A percentile compares a stretch with the other conserved stretches of the same genome.
These are phyloP conservation scores for Bryoglossum gracile DNA, from an alignment of 495 filamentous ascomycete species.

Conservation along the genomic window DNA sequence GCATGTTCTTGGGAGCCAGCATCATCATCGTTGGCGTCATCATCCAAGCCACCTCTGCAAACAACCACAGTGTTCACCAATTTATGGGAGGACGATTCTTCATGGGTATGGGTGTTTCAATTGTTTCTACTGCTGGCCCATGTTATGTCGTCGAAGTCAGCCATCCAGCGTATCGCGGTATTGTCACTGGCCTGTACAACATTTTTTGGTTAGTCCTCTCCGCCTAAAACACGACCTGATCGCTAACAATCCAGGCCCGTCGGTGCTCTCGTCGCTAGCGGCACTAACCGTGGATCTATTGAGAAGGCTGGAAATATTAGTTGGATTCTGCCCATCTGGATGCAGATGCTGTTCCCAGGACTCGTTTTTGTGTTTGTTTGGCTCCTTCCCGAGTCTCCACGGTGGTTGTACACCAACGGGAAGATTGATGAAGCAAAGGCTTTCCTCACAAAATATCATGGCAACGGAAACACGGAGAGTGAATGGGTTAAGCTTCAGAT, in stretches of 20 bases:
- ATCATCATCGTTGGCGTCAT: constrained; percentile 44
- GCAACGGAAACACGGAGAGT: constrained; percentile 27
- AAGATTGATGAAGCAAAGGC: constrained; percentile 29
- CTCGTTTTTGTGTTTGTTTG: constrained; percentile 12
- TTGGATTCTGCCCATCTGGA: constrained; percentile 47
- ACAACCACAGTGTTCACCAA: constrained; percentile 22
- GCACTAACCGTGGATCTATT: constrained; percentile 2
- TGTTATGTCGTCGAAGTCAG: constrained; percentile 69
- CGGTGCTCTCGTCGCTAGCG: constrained; percentile 17
- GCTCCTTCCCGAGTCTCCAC: constrained; percentile 30
- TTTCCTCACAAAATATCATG: constrained; percentile 40
- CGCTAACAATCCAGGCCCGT: constrained; percentile 11
- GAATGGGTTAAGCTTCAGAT: constrained; percentile 40
- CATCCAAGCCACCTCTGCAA: constrained; percentile 34
- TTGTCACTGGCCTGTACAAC: constrained; percentile 57
- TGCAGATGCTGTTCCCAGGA: constrained; percentile 32
- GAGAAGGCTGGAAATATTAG: constrained; percentile 14
- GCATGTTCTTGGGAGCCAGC: constrained; percentile 43
- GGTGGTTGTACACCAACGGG: constrained; percentile 21
- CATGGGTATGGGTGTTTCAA: constrained; percentile 65
- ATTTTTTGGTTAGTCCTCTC: constrained; percentile 35
- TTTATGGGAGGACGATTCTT: constrained; percentile 75
- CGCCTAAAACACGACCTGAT: neutral
- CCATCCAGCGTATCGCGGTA: constrained; percentile 63
- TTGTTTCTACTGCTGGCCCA: constrained; percentile 61